Conservation (phyloP, 768 basidiomycete species). For the Nevesoporus exiguus region DNA sequence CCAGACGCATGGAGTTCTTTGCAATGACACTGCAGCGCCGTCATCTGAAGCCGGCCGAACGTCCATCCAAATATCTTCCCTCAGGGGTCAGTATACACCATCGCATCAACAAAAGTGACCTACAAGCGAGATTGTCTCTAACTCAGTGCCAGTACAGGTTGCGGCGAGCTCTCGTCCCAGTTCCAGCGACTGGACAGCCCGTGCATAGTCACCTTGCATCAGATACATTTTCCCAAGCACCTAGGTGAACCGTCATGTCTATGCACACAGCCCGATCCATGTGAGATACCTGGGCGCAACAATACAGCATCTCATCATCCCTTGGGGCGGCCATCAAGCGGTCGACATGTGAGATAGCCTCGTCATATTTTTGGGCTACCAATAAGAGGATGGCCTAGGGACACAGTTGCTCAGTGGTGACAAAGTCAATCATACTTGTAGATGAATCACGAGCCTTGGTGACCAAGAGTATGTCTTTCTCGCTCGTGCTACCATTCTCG, state of each 20-base stretch:
- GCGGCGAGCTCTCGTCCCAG: neutral
- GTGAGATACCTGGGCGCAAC: constrained; percentile 1
- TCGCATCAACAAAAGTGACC: neutral
- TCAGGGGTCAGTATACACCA: neutral
- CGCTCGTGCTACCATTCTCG: neutral
- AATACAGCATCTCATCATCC: neutral
- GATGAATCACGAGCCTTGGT: neutral
- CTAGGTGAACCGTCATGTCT: neutral
- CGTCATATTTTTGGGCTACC: neutral
- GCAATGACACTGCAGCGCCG: neutral
- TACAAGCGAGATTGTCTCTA: neutral
- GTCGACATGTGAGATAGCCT: neutral
- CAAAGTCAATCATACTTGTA: neutral
- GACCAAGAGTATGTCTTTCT: neutral
- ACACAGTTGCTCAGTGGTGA: neutral
- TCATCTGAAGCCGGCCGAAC: neutral
- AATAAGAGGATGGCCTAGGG: neutral
- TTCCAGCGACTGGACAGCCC: neutral
- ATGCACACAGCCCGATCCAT: neutral
- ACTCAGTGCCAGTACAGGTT: neutral
- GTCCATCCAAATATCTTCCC: neutral
- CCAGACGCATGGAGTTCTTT: neutral
- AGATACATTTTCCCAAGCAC: constrained; percentile 1
- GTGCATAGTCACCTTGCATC: neutral
- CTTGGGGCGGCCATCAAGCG: neutral